These are phyloP conservation scores for Graphilbum ipis-grandicollis DNA, from an alignment of 2,329 filamentous ascomycete genomes.

Conservation along the genomic window DNA sequence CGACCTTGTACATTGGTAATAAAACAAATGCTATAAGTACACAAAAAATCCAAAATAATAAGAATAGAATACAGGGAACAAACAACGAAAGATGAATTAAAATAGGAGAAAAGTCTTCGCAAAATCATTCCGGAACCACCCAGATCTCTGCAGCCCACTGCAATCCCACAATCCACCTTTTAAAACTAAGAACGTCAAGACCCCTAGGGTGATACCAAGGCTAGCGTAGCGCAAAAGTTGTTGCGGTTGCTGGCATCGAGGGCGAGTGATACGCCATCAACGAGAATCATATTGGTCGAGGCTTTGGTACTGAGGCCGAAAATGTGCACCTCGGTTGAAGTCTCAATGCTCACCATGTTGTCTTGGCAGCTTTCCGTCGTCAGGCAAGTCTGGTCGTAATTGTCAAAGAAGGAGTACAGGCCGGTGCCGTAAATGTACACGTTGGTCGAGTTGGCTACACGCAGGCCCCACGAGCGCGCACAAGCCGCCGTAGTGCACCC, in stretches of 20 bases:
- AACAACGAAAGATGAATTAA: too few relatives aligned
- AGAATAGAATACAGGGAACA: too few relatives aligned
- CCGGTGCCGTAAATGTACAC: slow-evolving; percentile 56
- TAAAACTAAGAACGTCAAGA: too few relatives aligned
- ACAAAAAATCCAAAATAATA: too few relatives aligned
- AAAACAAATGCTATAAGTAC: too few relatives aligned
- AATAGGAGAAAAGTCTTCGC: too few relatives aligned
- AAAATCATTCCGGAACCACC: too few relatives aligned
- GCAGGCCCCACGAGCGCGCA: slow-evolving; percentile 62
- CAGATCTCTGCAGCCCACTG: too few relatives aligned
- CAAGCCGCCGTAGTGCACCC: slow-evolving; percentile 36
- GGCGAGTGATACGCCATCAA: slow-evolving; percentile 36
- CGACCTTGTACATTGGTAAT: too few relatives aligned
- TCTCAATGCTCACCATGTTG: slow-evolving; percentile 59
- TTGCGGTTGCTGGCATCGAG: slow-evolving; percentile 45
- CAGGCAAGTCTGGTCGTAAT: slow-evolving; percentile 59
- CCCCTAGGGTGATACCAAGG: slow-evolving; percentile 22
- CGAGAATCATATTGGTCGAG: slow-evolving; percentile 52
- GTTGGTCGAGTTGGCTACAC: slow-evolving; percentile 48
- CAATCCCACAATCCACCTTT: too few relatives aligned
- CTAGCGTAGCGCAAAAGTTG: slow-evolving; percentile 46
- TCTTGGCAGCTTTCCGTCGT: slow-evolving; percentile 52
- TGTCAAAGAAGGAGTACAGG: slow-evolving; percentile 70
- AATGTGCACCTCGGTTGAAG: slow-evolving; percentile 37
- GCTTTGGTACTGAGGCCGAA: slow-evolving; percentile 62